Conservation (phyloP, 2,329 filamentous ascomycete species). For the Tolypocladium sp. region DNA sequence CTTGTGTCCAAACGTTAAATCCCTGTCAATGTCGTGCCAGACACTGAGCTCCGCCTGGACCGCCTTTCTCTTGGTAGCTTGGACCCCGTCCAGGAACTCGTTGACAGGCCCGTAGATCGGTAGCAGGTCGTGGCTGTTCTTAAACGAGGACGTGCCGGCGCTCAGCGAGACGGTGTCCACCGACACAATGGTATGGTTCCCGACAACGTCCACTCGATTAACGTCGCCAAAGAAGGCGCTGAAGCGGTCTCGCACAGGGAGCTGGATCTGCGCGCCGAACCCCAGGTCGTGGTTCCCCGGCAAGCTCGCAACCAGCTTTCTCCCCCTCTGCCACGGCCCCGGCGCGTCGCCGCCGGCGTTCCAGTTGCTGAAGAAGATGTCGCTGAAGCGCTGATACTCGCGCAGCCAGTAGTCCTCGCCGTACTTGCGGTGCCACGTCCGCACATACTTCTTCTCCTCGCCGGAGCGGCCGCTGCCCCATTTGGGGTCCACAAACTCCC, state of each 20-base stretch:
- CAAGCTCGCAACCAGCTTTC: slow-evolving; percentile 74
- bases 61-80: slow-evolving; percentile 55
- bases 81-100: slow-evolving; percentile 64
- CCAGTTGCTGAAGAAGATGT: slow-evolving; percentile 71
- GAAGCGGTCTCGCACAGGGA: slow-evolving; percentile 74
- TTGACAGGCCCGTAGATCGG: slow-evolving; percentile 68
- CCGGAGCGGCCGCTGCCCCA: slow-evolving; percentile 45
- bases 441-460: slow-evolving; percentile 44
- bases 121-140: slow-evolving; percentile 39
- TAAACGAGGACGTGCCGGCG: slow-evolving; percentile 49
- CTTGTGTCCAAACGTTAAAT: slow-evolving; percentile 46
- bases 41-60: slow-evolving; percentile 59
- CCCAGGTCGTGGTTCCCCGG: slow-evolving; percentile 95
- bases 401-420: slow-evolving; percentile 75
- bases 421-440: slow-evolving; percentile 65
- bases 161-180: slow-evolving; percentile 84
- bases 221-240: slow-evolving; percentile 80
- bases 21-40: slow-evolving; percentile 51
- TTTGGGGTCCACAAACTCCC: slow-evolving; percentile 47
- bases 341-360: slow-evolving; percentile 45
- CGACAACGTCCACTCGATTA: slow-evolving; percentile 86
- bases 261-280: slow-evolving; percentile 77
- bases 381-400: slow-evolving; percentile 80
- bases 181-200: slow-evolving; percentile 92
- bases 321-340: slow-evolving; percentile 51